Base-by-base conservation (phyloP, 805 yeast genomes). In the Lachancea quebecensis region DNA sequence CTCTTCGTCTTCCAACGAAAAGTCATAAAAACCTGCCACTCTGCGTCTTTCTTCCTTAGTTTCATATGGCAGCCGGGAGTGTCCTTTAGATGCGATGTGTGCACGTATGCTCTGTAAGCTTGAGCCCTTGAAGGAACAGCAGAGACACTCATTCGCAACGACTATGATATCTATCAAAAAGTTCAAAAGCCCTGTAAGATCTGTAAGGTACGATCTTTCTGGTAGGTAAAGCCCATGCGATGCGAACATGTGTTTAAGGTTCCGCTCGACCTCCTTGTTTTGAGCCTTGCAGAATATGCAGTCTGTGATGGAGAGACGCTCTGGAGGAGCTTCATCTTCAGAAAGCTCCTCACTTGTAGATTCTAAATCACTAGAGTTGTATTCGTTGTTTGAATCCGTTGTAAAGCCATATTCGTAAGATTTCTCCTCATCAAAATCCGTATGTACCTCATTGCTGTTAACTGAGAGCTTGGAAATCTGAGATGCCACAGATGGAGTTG, bases 11-110 rank as follows among this genome's bases (percentile, higher is more conserved):
- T 80, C 81, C 1, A 89, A 71, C 0, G 86, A 73, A 66, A 87
- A 90, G 60, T 91, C 96, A 60, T 93, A 93, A 59, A 83, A 93
- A 35, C 79, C 82, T 0, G 89, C 76, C 37, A 91, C 73, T 57
- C 82, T 84, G 39, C 80, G 74, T 58, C 81, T 80, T 57, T 93
- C 95, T 46, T 82, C 82, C 44, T 79, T 82, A 0, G 79, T 66
- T 56, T 93, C 98, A 65, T 85, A 93, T 0, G 98, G 97, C 49
- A 93, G 74, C 58, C 79, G 77, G 69, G 91, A 84, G 64, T 93
- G 99, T 47, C 88, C 79, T 65, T 93, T 93, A 8, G 84, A 75
- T 4, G 72, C 56, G 85, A 88, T 82, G 64, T 93, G 99, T 36
- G 87, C 93, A 54, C 96, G 81, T 10, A 86, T 89, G 49, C 95